Conservation (phyloP, 2,329 filamentous ascomycete genomes). For the Colletotrichum cuscutae region DNA sequence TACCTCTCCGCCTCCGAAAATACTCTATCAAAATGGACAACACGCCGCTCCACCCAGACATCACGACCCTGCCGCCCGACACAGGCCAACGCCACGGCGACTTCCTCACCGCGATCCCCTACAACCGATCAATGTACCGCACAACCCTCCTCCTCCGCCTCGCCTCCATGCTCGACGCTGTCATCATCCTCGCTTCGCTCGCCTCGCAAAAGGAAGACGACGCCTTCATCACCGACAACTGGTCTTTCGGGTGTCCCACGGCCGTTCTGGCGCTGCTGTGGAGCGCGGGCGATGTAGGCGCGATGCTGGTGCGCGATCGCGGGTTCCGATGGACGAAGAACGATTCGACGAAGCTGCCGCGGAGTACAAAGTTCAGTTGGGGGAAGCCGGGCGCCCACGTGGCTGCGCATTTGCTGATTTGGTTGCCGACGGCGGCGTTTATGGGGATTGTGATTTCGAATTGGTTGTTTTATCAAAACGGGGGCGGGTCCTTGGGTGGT, state of each 20-base stretch:
- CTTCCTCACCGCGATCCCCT: slow-evolving; percentile 32
- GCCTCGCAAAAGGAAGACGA: neutral
- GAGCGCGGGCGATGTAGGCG: slow-evolving; percentile 17
- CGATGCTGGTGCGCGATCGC: slow-evolving; percentile 15
- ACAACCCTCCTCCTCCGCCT: slow-evolving; percentile 20
- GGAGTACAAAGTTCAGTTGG: slow-evolving; percentile 26
- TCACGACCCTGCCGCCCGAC: slow-evolving; percentile 12
- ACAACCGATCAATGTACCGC: slow-evolving; percentile 33
- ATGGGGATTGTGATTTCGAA: neutral
- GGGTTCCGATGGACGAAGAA: slow-evolving; percentile 24
- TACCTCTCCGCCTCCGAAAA: neutral
- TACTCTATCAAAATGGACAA: slow-evolving; percentile 28
- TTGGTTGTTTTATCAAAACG: neutral
- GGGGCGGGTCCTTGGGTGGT: neutral
- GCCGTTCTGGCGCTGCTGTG: slow-evolving; percentile 14
- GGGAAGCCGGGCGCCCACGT: slow-evolving; percentile 11
- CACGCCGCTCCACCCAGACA: slow-evolving; percentile 31
- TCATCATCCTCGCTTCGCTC: slow-evolving; percentile 23
- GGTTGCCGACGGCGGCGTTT: slow-evolving; percentile 10
- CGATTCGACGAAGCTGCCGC: neutral
- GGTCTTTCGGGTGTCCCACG: slow-evolving; percentile 20
- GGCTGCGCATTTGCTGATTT: slow-evolving; percentile 26
- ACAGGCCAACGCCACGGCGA: slow-evolving; percentile 23
- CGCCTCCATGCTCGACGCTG: slow-evolving; percentile 19
- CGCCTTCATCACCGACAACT: neutral